Conservation (phyloP, 2,329 filamentous ascomycete species). For the Colletotrichum sp. region DNA sequence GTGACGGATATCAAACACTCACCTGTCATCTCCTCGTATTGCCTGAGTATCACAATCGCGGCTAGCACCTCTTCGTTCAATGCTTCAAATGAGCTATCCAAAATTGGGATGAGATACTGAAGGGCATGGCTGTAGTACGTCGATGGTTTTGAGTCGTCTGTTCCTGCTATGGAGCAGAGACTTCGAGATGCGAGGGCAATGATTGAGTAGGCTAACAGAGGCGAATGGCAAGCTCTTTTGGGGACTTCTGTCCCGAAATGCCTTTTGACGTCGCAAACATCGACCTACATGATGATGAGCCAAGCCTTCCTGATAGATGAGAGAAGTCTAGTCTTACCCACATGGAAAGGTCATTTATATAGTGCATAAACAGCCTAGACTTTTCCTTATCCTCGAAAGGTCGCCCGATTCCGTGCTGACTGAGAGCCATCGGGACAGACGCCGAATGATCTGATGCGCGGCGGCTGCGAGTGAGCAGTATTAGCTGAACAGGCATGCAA, state of each 20-base stretch:
- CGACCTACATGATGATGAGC: conserved; percentile 32
- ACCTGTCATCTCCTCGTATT: conserved; percentile 46
- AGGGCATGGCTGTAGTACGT: conserved; percentile 46
- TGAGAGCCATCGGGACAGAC: background rate
- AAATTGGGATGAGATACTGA: conserved; percentile 40
- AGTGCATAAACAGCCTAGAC: conserved; percentile 8
- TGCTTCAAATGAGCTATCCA: conserved; percentile 36
- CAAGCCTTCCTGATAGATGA: too few species aligned
- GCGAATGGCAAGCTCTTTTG: conserved; percentile 40
- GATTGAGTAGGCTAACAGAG: conserved; percentile 37
- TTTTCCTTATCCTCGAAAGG: conserved; percentile 5
- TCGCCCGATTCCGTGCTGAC: background rate
- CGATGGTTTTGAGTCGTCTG: conserved; percentile 35
- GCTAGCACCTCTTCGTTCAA: conserved; percentile 43
- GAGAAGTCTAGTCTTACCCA: background rate
- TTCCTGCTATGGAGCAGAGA: conserved; percentile 18
- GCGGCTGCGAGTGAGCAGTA: background rate
- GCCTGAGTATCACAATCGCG: conserved; percentile 39
- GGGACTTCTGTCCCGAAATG: conserved; percentile 47
- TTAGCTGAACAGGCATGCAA: background rate
- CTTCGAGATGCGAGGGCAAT: conserved; percentile 30
- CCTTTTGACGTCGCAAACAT: conserved; percentile 43
- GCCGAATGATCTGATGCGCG: background rate
- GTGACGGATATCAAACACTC: background rate
- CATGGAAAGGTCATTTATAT: background rate